These are phyloP conservation scores for Solanum megistacrolobum DNA, from an alignment of 257 asterid species.

Conservation along the genomic window DNA sequence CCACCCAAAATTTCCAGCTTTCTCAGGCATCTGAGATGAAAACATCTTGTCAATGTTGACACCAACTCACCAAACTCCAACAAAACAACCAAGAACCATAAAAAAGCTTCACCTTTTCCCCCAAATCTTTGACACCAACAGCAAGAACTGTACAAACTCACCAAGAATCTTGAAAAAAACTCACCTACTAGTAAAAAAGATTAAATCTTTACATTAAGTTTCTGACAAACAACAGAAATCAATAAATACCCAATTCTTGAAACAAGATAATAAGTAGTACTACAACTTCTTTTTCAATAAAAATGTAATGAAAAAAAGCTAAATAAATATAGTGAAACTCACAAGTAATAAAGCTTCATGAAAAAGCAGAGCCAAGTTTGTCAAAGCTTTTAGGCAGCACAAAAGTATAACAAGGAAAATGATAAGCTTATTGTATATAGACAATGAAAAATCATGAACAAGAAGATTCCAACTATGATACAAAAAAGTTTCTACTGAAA, in stretches of 20 bases:
- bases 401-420: neutral
- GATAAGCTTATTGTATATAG: neutral
- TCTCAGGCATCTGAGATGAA: constrained; percentile 30
- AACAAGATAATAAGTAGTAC: neutral
- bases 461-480: neutral
- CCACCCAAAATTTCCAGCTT: constrained; percentile 39
- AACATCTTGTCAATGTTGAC: neutral
- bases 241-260: neutral
- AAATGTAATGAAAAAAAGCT: neutral
- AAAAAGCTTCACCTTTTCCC: neutral
- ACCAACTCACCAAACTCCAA: neutral
- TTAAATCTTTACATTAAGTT: neutral
- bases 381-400: neutral
- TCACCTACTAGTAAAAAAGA: neutral
- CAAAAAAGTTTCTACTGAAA: neutral
- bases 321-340: neutral
- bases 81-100: neutral
- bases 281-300: neutral
- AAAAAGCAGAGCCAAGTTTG: neutral
- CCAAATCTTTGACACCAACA: neutral
- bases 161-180: neutral
- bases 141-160: neutral
- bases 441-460: neutral
- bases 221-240: neutral
- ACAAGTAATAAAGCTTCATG: neutral